A percentile compares a stretch with the other conserved stretches of the same genome.
Conservation (phyloP, 352 stramenopile genomes). For the Plasmopara halstedii region DNA sequence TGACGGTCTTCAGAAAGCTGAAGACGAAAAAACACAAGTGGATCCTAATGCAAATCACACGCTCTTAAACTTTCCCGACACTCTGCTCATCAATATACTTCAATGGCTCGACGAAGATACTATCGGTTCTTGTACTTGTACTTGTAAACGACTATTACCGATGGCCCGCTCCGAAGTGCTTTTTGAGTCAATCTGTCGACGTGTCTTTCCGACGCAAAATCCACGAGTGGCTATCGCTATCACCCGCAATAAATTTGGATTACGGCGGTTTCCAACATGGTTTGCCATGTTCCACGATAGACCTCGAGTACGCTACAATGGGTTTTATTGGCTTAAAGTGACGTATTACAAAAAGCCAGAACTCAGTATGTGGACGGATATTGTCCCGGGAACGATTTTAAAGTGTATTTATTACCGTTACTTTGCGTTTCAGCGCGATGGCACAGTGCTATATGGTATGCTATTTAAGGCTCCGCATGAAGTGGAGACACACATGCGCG, state of each 20-base stretch:
- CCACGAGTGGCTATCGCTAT: conserved; percentile 31
- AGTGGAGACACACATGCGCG: conserved; percentile 24
- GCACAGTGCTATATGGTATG: conserved; percentile 69
- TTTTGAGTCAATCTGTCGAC: conserved; percentile 59
- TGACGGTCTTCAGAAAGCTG: neutral
- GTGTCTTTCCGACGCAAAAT: conserved; percentile 63
- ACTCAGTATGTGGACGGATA: conserved; percentile 78
- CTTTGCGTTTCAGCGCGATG: conserved; percentile 71
- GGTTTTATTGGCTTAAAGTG: conserved; percentile 72
- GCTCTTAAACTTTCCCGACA: conserved; percentile 62
- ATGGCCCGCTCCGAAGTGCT: conserved; percentile 46
- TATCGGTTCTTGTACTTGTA: conserved; percentile 38
- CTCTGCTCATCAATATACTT: conserved; percentile 60
- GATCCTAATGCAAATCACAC: conserved; percentile 22
- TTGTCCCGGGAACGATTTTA: conserved; percentile 61
- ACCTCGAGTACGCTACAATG: conserved; percentile 69
- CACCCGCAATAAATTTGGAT: conserved; percentile 42
- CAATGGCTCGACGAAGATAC: conserved; percentile 71
- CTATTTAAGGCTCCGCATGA: conserved; percentile 68
- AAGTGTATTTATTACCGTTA: conserved; percentile 81
- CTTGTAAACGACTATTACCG: conserved; percentile 50
- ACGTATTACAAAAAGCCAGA: conserved; percentile 84
- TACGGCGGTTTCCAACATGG: conserved; percentile 63
- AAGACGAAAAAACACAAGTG: conserved; percentile 19
- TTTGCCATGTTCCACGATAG: conserved; percentile 63